Percentiles rank a stretch among this genome's conserved stretches.
Evolutionary conservation across 2,329 filamentous ascomycete species (phyloP).

Genomic region (Aspergillus novoparasiticus): DNA sequence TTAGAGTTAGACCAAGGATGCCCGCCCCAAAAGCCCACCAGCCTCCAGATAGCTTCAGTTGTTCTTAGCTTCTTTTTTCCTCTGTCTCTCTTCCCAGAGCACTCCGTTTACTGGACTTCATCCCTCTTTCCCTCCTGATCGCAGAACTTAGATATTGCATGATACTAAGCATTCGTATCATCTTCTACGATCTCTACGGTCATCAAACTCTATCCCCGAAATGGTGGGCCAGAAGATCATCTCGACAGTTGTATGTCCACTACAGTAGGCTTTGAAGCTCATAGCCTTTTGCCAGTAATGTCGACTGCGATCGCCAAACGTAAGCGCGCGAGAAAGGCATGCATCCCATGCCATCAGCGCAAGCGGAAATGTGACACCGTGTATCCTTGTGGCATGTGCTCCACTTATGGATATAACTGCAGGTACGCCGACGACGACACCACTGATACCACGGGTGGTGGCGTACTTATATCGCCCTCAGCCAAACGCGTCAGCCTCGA

Average conservation of each 20-base stretch:
- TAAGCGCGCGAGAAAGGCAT: slow-evolving; percentile 34
- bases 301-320: slow-evolving; percentile 25
- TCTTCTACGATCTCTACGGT: too few relatives aligned
- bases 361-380: slow-evolving; percentile 36
- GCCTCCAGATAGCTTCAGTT: too few relatives aligned
- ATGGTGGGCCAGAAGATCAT: not conserved
- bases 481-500: slow-evolving; percentile 17
- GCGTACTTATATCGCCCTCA: slow-evolving; percentile 4
- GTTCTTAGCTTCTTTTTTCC: too few relatives aligned
- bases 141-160: too few relatives aligned
- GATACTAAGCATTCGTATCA: too few relatives aligned
- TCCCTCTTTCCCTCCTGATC: too few relatives aligned
- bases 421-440: slow-evolving; percentile 22
- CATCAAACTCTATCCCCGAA: not conserved
- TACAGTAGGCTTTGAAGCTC: not conserved
- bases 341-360: slow-evolving; percentile 35
- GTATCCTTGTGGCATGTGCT: slow-evolving; percentile 34
- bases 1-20: too few relatives aligned
- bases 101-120: too few relatives aligned
- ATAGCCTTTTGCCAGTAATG: slow-evolving; percentile 14
- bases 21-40: too few relatives aligned
- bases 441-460: not conserved
- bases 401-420: slow-evolving; percentile 32
- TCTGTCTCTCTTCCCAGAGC: too few relatives aligned
- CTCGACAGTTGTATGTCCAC: not conserved